Percentiles rank a stretch among this genome's conserved stretches.
These are phyloP conservation scores for Magnusiomyces paraingens DNA, from an alignment of 1,139 yeast genomes.

Conservation along the genomic window DNA sequence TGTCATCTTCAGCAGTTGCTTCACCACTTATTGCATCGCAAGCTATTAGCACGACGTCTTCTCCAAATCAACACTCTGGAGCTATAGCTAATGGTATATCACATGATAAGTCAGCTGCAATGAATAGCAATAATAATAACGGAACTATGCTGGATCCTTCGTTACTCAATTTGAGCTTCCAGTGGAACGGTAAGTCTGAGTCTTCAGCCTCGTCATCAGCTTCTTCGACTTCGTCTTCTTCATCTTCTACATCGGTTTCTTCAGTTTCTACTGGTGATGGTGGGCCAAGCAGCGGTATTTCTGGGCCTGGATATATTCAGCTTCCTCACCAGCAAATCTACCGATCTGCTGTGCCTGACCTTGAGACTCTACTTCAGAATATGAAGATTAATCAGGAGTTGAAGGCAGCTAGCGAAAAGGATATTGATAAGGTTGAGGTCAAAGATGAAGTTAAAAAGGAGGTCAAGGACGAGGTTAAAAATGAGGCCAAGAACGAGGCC, in stretches of 20 bases:
- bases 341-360: slow-evolving; percentile 26
- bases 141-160: neutral
- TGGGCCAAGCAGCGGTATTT: neutral
- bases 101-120: too few relatives aligned
- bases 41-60: too few relatives aligned
- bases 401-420: slow-evolving; percentile 5
- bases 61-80: too few relatives aligned
- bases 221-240: neutral
- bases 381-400: slow-evolving; percentile 1
- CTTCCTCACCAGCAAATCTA: slow-evolving; percentile 24
- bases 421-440: slow-evolving; percentile 10
- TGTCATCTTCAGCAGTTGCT: too few relatives aligned
- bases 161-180: neutral
- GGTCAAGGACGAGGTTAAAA: too few relatives aligned
- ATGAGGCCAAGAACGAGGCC: too few relatives aligned
- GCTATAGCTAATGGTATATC: too few relatives aligned
- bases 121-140: too few relatives aligned
- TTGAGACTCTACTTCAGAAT: slow-evolving; percentile 18
- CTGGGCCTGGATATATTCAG: slow-evolving; percentile 11
- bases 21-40: too few relatives aligned
- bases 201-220: neutral
- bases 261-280: neutral
- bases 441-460: slow-evolving; percentile 14
- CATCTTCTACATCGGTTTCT: neutral
- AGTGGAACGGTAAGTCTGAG: slow-evolving; percentile 1